phyloP scores from a whole-genome alignment of 192 early-diverging fungal genomes.

The Mortierella hygrophila region DNA sequence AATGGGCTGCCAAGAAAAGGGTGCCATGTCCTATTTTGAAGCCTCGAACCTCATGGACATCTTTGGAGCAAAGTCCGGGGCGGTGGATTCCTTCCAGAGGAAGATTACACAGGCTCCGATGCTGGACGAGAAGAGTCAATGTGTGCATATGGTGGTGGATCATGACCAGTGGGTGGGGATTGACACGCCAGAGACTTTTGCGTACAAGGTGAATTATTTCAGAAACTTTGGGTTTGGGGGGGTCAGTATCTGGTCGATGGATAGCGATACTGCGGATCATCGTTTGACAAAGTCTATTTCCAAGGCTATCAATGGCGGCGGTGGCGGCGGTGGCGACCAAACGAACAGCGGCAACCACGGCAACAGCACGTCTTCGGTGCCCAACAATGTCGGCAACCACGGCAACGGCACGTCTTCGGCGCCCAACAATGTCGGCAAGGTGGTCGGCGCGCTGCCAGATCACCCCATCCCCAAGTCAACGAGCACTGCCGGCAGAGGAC shows the following conservation, averaged over 20 bases:
- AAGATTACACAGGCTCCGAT: slow-evolving; percentile 11
- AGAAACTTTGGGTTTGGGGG: slow-evolving; percentile 37
- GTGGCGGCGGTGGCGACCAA: background rate
- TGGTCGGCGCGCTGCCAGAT: background rate
- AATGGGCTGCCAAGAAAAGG: slow-evolving; percentile 33
- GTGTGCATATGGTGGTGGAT: slow-evolving; percentile 40
- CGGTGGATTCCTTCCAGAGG: background rate
- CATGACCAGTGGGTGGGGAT: slow-evolving; percentile 30
- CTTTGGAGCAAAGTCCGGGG: background rate
- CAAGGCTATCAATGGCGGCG: background rate
- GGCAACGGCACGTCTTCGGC: background rate
- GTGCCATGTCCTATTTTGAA: slow-evolving; percentile 43
- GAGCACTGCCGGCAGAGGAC: too few species aligned
- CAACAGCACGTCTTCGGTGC: background rate
- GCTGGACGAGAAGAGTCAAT: slow-evolving; percentile 33
- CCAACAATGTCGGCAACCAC: background rate
- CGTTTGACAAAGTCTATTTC: slow-evolving; percentile 25
- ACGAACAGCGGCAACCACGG: background rate
- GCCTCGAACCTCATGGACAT: slow-evolving; percentile 10
- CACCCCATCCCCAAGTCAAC: too few species aligned
- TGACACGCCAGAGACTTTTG: slow-evolving; percentile 41
- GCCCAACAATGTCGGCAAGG: background rate
- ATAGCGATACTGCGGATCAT: slow-evolving; percentile 25
- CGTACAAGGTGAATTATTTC: slow-evolving; percentile 32
- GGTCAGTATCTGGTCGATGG: slow-evolving; percentile 47